Evolutionary conservation across 2,329 filamentous ascomycete species (phyloP), one percentile per base, ranked within the genome.

Genomic region (Fusarium subtropicale): DNA sequence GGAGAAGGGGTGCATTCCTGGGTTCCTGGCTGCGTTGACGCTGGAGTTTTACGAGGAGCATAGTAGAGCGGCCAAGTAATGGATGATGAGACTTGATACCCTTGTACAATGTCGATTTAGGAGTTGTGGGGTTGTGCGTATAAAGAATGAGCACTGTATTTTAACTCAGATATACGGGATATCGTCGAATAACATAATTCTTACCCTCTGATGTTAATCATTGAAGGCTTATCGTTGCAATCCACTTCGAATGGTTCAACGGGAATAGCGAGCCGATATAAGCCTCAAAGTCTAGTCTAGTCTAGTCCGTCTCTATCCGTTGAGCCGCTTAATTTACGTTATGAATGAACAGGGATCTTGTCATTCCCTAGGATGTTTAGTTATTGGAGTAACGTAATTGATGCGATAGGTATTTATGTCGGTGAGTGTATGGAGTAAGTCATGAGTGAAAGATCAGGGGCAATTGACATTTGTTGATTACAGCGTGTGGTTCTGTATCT

Each of bases 1-100:
- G 75, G 94, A 96, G 74, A 90, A 94, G 82, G 94, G 94, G 47
- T 95, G 95, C 78, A 97, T 98, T 68, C 95, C 95, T 7, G 95
- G 94, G 58, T 97, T 98, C 78, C 80, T 98, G 69, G 94, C 94
- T 34, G 95, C 94, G 18, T 84, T 97, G 81, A 97, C 94, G 39
- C 80, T 97, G 76, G 94, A 97, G 81, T 97, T 97, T 81, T 97
- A 92, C 78, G 95, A 98, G 74, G 88, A 91, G 81, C 80, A 86
- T 60, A 74, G 72, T 20, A 71, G 61, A 39, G 69, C 68, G 8
- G 60, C 74, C 7, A 74, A 67, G 68, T 53, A 62, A 46, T 22
- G 48, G 24, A 74, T 70, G 71, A 75, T 60, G 64, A 46, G 34
- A 36, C 34, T 56, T 54, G 61, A 74, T 74, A 74, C 72, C 73